phyloP scores from a whole-genome alignment of 108 stramenopile genomes.

The Skeletonema menzelii region DNA sequence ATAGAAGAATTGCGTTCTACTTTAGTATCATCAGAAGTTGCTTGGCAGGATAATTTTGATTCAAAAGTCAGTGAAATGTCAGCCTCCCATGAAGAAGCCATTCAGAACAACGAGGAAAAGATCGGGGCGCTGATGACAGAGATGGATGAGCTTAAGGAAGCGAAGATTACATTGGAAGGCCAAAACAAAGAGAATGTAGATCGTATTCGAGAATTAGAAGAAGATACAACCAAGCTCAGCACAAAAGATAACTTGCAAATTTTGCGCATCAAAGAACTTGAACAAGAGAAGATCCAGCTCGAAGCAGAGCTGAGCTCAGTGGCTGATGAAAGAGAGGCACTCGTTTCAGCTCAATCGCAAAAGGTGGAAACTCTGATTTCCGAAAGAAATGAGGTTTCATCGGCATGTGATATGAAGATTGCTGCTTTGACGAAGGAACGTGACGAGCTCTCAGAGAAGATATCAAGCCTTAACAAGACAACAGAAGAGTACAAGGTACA shows the following conservation, averaged over 20 bases:
- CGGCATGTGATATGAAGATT: not conserved
- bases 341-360: not conserved
- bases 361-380: not conserved
- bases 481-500: not conserved
- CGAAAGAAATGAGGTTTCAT: not conserved
- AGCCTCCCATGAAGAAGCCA: not conserved
- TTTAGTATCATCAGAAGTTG: not conserved
- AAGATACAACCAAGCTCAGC: not conserved
- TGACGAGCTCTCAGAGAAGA: not conserved
- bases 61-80: not conserved
- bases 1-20: not conserved
- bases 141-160: conserved; percentile 7
- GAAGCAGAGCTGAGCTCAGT: not conserved
- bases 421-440: not conserved
- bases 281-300: not conserved
- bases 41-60: not conserved
- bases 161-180: not conserved
- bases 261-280: not conserved
- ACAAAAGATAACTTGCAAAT: not conserved
- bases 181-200: not conserved
- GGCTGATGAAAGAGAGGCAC: not conserved
- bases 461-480: not conserved
- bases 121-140: conserved; percentile 13
- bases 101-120: conserved; percentile 12
- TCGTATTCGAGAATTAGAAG: not conserved